Evolutionary conservation across 2,329 filamentous ascomycete species (phyloP).

Genomic region (Pseudopyricularia cyperi): DNA sequence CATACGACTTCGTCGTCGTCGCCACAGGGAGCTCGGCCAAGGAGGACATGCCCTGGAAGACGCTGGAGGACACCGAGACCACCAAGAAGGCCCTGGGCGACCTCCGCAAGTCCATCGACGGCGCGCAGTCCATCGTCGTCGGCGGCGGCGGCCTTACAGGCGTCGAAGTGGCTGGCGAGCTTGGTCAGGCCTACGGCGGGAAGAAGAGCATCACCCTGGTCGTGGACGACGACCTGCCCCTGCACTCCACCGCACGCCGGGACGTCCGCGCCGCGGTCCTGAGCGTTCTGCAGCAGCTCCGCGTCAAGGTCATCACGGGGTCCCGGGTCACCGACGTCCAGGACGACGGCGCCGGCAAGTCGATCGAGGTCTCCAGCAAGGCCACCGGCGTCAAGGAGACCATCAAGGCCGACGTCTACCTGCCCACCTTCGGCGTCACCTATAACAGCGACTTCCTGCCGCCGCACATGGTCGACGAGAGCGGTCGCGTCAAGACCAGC

Average conservation of each 20-base stretch:
- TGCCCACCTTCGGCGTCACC: slow-evolving; percentile 30
- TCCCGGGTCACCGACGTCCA: slow-evolving; percentile 19
- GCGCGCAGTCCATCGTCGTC: slow-evolving; percentile 34
- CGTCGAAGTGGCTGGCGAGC: slow-evolving; percentile 36
- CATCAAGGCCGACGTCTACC: slow-evolving; percentile 18
- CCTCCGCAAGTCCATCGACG: slow-evolving; percentile 22
- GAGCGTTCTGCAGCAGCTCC: slow-evolving; percentile 19
- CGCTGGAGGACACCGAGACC: slow-evolving; percentile 22
- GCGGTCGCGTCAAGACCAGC: slow-evolving; percentile 12
- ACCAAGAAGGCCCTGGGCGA: slow-evolving; percentile 24
- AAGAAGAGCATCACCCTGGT: slow-evolving; percentile 34
- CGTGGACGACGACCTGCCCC: slow-evolving; percentile 23
- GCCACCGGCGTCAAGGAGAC: slow-evolving; percentile 3
- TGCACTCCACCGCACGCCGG: slow-evolving; percentile 17
- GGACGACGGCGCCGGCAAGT: slow-evolving; percentile 2
- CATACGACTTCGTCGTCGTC: slow-evolving; percentile 39
- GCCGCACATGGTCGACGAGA: slow-evolving; percentile 11
- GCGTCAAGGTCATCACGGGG: slow-evolving; percentile 26
- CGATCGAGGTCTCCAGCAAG: not conserved
- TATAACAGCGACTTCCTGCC: slow-evolving; percentile 25
- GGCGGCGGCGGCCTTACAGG: slow-evolving; percentile 38
- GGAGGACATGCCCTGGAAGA: slow-evolving; percentile 36
- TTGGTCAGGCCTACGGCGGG: slow-evolving; percentile 31
- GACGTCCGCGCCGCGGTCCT: slow-evolving; percentile 24
- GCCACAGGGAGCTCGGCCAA: slow-evolving; percentile 36